Evolutionary conservation across 169 alveolate species (phyloP), one percentile per base, ranked within the genome.

Genomic region (Cryptosporidium canis): DNA sequence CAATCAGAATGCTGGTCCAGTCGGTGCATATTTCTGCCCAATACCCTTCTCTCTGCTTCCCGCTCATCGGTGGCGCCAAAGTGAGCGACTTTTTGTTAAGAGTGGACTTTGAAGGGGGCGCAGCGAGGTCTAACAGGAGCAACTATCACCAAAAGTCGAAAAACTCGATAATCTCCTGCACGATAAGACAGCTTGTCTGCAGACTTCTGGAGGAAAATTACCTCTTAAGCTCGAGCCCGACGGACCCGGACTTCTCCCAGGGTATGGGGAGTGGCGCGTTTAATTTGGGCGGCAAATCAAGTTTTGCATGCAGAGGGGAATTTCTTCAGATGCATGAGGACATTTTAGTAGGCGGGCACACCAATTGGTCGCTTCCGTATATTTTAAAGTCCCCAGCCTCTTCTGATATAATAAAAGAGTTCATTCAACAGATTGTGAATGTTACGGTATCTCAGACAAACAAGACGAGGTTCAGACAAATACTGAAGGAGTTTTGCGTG

Each of bases 381-480:
- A 31, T 44, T 12, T 24, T 77, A 35, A 56, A 29, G 11, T 33
- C 72, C 16, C 24, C 85, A 33, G n/a, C n/a, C 16, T n/a, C 64
- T 24, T 77, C 87, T 3, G 77, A 55, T 16, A 43, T 63, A 27
- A 58, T 77, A 1, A 56, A 61, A 43, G 77, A 58, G 39, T 77
- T 77, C n/a, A 77, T 77, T 39, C 64, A 58, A 39, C 87, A 37
- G 33, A 16, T 77, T 18, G 51, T 51, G 33, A 27, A 11, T 7
- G 87, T 77, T 43, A 14, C 87, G 12, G 87, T 77, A 21, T 41
- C 87, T 4, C 71, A 77, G 31, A 21, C 87, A n/a, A 77, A 61
- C 7, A 77, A 77, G 24, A 61, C 87, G 16, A 77, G 41, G 44
- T 77, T 77, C 64, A 77, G 87, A 16, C 87, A 77, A 31, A 61